Evolutionary conservation across 768 basidiomycete species (phyloP), one percentile per base, ranked within the genome.

Genomic region (Sporobolomyces pararoseus): DNA sequence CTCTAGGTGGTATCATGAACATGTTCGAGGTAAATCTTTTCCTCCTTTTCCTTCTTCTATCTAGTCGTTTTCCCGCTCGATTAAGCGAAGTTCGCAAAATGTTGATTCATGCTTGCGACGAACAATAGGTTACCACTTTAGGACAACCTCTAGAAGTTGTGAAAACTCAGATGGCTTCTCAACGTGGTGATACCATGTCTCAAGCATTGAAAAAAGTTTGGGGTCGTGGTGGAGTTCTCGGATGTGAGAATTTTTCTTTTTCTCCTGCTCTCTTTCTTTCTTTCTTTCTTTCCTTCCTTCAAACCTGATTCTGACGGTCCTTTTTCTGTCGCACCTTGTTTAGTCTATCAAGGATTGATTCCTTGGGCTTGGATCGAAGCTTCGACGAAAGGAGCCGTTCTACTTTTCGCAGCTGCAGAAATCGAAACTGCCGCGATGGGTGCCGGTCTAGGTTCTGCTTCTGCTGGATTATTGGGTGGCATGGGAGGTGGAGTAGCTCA

Each of bases 331-430:
- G 39, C 17, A 27, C 12, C 31, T 9, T 34, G 21, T n/a, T 57
- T 39, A 77, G 76, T 95, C 83, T 99, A 90, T 82, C 96, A 99
- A 81, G 96, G 96, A 74, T 86, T 99, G 70, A 98, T 98, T 78
- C 96, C 96, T 77, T 99, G 96, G 95, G 96, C 96, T 44, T 98
- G 96, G 96, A 95, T 99, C 76, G 96, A 99, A 80, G 96, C 96
- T 14, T 96, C 94, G 7, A 98, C 96, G 0, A 99, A 99, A 79
- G 96, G 96, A 61, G 96, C 85, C 64, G 96, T 99, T 35, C 85
- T 99, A 27, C 84, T 99, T 70, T 98, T 99, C 82, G 87, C 94
- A 21, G 94, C 96, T 31, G 90, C 93, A 7, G 96, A 99, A 80
- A 89, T 98, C 39, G 93, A 98, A 80, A 85, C 86, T 23, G 84